Evolutionary conservation across 495 filamentous ascomycete genomes (phyloP).

Genomic region (Letharia columbiana): DNA sequence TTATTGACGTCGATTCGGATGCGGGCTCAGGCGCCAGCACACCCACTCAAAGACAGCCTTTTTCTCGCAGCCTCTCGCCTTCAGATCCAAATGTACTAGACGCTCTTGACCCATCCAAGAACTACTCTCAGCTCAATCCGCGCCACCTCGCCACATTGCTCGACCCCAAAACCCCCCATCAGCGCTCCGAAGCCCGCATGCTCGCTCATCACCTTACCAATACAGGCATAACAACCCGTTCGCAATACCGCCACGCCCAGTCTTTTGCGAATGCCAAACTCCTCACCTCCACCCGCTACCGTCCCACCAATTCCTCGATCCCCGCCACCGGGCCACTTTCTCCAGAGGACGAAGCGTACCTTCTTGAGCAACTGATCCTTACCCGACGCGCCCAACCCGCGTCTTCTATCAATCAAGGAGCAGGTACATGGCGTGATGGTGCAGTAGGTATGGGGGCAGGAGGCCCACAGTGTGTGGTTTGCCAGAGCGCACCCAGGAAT

Average conservation of each 20-base stretch:
- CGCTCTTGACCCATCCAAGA: slow-evolving; percentile 30
- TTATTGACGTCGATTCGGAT: slow-evolving; percentile 37
- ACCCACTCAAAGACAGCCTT: slow-evolving; percentile 54
- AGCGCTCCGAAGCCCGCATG: slow-evolving; percentile 69
- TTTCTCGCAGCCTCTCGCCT: slow-evolving; percentile 21
- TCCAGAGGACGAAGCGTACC: slow-evolving; percentile 64
- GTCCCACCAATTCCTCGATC: slow-evolving; percentile 20
- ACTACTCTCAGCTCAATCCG: slow-evolving; percentile 13
- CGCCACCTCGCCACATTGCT: slow-evolving; percentile 69
- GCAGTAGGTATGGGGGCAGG: slow-evolving; percentile 61
- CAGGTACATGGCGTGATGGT: slow-evolving; percentile 53
- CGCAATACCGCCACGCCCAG: slow-evolving; percentile 57
- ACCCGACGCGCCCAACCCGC: slow-evolving; percentile 40
- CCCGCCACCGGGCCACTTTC: slow-evolving; percentile 34
- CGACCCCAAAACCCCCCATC: slow-evolving; percentile 67
- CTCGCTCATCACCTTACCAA: slow-evolving; percentile 71
- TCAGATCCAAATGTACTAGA: slow-evolving; percentile 8
- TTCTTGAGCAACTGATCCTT: slow-evolving; percentile 78
- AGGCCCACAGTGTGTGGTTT: slow-evolving; percentile 88
- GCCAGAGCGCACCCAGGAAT: slow-evolving; percentile 75
- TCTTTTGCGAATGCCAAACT: slow-evolving; percentile 59
- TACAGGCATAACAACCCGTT: slow-evolving; percentile 68
- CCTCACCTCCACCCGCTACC: slow-evolving; percentile 43
- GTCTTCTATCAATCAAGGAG: slow-evolving; percentile 20
- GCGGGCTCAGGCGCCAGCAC: slow-evolving; percentile 58